Conservation (phyloP, 129 eudicot genomes). For the Artemisia tridentata region DNA sequence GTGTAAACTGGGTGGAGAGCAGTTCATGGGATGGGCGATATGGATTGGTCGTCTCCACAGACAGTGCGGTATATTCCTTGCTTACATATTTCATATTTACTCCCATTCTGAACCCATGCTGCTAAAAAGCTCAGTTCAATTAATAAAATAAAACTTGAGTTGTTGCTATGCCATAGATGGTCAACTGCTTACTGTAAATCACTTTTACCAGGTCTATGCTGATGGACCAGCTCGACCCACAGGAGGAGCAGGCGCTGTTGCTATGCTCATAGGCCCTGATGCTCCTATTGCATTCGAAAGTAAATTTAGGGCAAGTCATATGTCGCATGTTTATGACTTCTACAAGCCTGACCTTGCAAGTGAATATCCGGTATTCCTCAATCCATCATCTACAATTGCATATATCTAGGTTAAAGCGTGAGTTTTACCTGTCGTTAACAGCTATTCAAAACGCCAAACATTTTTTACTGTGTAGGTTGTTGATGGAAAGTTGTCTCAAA, state of each 20-base stretch:
- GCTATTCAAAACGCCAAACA: not conserved
- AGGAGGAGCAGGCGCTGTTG: constrained; percentile 99
- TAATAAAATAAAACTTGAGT: too few species aligned
- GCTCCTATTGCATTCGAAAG: constrained; percentile 96
- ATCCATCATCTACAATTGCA: not conserved
- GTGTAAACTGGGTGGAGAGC: constrained; percentile 97
- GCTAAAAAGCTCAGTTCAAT: not conserved
- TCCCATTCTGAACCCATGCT: not conserved
- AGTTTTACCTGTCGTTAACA: not conserved
- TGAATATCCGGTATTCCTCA: constrained; percentile 85
- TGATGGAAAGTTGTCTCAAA: constrained; percentile 96
- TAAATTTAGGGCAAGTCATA: constrained; percentile 92
- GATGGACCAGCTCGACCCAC: constrained; percentile 99
- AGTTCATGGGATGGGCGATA: constrained; percentile 97
- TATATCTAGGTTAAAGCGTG: not conserved
- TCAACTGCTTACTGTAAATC: constrained; percentile 20
- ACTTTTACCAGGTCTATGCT: constrained; percentile 75
- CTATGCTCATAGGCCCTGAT: constrained; percentile 95
- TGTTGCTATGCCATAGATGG: not conserved
- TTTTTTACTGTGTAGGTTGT: constrained; percentile 61
- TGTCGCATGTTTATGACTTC: constrained; percentile 93
- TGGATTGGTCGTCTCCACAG: constrained; percentile 98
- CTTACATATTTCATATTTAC: constrained; percentile 11
- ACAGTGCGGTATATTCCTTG: constrained; percentile 72
- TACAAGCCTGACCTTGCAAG: constrained; percentile 97